These are phyloP conservation scores for Excoecaria cochinchinensis DNA, from an alignment of 345 rosid genomes.

Conservation along the genomic window DNA sequence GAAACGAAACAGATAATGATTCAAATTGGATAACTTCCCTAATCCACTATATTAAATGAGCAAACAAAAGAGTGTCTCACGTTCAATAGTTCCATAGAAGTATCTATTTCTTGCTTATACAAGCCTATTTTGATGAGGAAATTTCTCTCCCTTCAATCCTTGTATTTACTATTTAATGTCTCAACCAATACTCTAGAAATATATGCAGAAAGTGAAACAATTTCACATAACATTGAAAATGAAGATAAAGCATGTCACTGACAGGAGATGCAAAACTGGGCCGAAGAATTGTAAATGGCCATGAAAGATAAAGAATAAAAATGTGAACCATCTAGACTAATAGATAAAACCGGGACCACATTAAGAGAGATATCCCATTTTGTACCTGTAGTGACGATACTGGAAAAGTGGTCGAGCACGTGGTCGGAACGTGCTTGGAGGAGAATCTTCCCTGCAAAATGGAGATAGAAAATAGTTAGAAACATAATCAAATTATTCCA, in stretches of 20 bases:
- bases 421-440: conserved; percentile 85
- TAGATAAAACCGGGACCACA: conserved; percentile 7
- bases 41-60: background rate
- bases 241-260: background rate
- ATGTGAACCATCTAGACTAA: background rate
- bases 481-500: background rate
- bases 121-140: background rate
- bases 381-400: conserved; percentile 93
- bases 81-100: conserved; percentile 1
- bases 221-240: background rate
- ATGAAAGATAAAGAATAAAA: background rate
- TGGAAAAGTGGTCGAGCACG: conserved; percentile 94
- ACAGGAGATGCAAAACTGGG: background rate
- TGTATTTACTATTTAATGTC: background rate
- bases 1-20: background rate
- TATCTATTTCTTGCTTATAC: background rate
- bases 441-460: conserved; percentile 83
- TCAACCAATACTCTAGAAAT: too few species aligned
- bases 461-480: conserved; percentile 17
- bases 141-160: background rate
- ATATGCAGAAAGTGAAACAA: background rate
- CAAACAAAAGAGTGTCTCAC: conserved; percentile 8
- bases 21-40: conserved; percentile 1
- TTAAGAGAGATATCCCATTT: conserved; percentile 12
- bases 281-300: background rate